Base-by-base conservation (phyloP, 768 basidiomycete species). In the Agaricus blazei region DNA sequence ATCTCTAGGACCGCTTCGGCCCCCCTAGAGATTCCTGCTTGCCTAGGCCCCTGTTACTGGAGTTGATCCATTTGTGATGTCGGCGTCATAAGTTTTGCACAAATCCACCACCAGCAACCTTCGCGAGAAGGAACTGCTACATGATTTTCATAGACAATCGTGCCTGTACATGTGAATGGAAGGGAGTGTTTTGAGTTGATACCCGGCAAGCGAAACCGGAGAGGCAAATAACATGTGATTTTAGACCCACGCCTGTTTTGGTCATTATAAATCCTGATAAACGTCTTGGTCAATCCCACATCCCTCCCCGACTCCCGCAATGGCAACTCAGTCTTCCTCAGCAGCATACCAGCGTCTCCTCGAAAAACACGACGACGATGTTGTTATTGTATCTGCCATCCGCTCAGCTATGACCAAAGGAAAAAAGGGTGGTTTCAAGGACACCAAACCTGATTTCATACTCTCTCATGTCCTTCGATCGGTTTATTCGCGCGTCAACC, bases 371-470 rank as follows among this genome's bases (percentile, higher is more conserved):
- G 86, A 88, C 59, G 79, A 90, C 67, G 93, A 96, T 70, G 87
- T 98, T 12, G 96, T 98, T 60, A 89, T 98, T 67, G 84, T 93
- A 64, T 74, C 84, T 9, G 94, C 95, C 23, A 81, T 92, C 47
- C 85, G 97, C 59, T 93, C 94, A 44, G 91, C 97, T 26, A 79
- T 96, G 57, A 97, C 95, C 29, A 96, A 94, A 80, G 83, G 82
- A 26, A 84, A 78, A 65, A 94, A 93, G 65, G 93, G 93, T 52
- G 90, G 87, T 12, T 94, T 93, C 80, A 93, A 93, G 70, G 90
- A 95, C 71, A 93, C 90, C 36, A 79, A 82, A 50, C 88, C 90
- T 4, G 92, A 93, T 58, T 83, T 90, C 59, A 76, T 91, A 63
- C 81, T 95, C 54, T 83, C 88, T 2, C 85, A 82, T 50, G 83